Conservation (phyloP, 208 protist species). For the Strigomonas oncopelti region DNA sequence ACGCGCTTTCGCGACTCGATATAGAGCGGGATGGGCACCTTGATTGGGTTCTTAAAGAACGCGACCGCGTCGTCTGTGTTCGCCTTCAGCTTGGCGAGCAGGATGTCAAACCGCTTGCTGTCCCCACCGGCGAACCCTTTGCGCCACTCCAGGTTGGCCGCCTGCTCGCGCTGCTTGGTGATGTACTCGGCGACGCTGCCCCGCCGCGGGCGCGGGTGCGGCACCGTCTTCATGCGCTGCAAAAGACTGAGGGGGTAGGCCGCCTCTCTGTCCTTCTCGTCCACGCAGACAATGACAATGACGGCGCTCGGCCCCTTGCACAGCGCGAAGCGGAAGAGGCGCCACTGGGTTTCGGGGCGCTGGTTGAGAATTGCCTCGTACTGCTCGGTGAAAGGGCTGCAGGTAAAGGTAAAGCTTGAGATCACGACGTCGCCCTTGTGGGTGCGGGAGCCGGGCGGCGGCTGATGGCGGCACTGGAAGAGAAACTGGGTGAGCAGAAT, state of each 20-base stretch:
- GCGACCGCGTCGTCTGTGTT: conserved; percentile 28
- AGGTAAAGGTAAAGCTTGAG: conserved; percentile 37
- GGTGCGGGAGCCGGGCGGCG: not conserved
- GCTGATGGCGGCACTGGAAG: conserved; percentile 19
- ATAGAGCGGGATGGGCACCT: conserved; percentile 30
- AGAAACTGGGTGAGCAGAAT: conserved; percentile 35
- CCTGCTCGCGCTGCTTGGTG: conserved; percentile 18
- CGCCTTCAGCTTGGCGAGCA: conserved; percentile 23
- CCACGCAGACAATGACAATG: conserved; percentile 19
- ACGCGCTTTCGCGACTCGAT: conserved; percentile 10
- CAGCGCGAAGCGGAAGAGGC: conserved; percentile 37
- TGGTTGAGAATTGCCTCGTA: conserved; percentile 37
- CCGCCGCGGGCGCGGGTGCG: conserved; percentile 23
- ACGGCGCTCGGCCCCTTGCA: conserved; percentile 41
- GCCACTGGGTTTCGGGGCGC: conserved; percentile 34
- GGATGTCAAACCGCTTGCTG: conserved; percentile 24
- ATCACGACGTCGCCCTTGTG: conserved; percentile 32
- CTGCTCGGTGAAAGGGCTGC: conserved; percentile 15
- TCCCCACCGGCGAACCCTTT: conserved; percentile 13
- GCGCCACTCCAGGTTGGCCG: conserved; percentile 21
- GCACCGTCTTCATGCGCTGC: conserved; percentile 28
- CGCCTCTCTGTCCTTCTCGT: conserved; percentile 39
- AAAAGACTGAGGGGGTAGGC: conserved; percentile 34
- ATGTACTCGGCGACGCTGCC: conserved; percentile 36
- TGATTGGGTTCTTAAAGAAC: conserved; percentile 21